Evolutionary conservation across 2,329 filamentous ascomycete genomes (phyloP).

Genomic region (Botryotinia calthae): DNA sequence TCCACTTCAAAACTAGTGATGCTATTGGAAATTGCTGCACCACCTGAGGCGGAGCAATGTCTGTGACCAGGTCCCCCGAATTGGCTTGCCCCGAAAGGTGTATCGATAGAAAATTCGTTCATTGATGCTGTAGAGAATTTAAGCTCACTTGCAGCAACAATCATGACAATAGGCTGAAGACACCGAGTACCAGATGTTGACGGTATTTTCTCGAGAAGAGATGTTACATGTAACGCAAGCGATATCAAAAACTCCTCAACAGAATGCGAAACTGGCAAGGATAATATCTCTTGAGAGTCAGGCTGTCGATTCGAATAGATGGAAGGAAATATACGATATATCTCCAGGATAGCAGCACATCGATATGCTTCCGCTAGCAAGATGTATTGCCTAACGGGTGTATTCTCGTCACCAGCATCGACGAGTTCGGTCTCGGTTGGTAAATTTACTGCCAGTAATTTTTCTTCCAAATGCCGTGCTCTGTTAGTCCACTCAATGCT

Average conservation of each 20-base stretch:
- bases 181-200: conserved; percentile 33
- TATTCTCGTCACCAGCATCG: conserved; percentile 36
- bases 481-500: conserved; percentile 26
- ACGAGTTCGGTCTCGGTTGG: conserved; percentile 29
- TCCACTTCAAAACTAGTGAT: conserved; percentile 34
- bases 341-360: conserved; percentile 32
- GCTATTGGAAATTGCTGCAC: conserved; percentile 24
- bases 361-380: conserved; percentile 35
- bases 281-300: conserved; percentile 19
- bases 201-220: conserved; percentile 33
- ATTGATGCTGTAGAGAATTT: conserved; percentile 26
- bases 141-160: conserved; percentile 32
- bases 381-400: conserved; percentile 36
- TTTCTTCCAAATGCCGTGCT: conserved; percentile 32
- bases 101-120: not conserved
- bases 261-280: conserved; percentile 23
- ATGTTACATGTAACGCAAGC: conserved; percentile 33
- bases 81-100: conserved; percentile 3
- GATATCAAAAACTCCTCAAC: conserved; percentile 34
- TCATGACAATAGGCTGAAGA: conserved; percentile 34
- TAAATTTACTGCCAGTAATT: conserved; percentile 32
- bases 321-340: conserved; percentile 34
- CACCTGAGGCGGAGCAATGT: conserved; percentile 11
- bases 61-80: not conserved
- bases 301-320: conserved; percentile 26